Conservation (phyloP, 371 early-diverging fungal species). For the Actinomucor elegans region DNA sequence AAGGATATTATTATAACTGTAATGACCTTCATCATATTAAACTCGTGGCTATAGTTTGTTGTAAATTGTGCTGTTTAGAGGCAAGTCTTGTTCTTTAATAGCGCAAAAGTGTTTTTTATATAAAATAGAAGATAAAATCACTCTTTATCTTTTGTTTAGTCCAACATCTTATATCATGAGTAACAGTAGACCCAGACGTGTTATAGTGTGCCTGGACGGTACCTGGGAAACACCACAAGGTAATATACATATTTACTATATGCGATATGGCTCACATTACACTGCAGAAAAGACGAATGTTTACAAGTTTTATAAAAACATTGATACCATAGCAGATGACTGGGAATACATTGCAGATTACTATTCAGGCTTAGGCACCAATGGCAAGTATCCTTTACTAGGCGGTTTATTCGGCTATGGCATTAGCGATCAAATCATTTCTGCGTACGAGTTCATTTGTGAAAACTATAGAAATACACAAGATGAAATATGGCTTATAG, state of each 20-base stretch:
- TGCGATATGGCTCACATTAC: too few species aligned
- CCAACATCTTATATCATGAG: too few species aligned
- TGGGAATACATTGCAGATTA: constrained; percentile 30
- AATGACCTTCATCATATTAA: too few species aligned
- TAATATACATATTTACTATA: not conserved
- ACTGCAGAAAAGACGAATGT: constrained; percentile 38
- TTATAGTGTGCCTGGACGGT: constrained; percentile 41
- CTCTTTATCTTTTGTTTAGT: too few species aligned
- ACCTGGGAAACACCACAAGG: constrained; percentile 45
- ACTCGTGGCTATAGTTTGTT: too few species aligned
- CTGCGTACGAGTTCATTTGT: constrained; percentile 32
- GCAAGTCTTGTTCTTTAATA: too few species aligned
- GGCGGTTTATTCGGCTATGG: constrained; percentile 39
- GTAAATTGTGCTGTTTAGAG: too few species aligned
- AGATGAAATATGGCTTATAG: constrained; percentile 40
- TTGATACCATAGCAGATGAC: not conserved
- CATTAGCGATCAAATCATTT: constrained; percentile 31
- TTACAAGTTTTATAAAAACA: constrained; percentile 20
- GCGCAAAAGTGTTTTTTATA: too few species aligned
- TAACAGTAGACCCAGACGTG: constrained; percentile 8
- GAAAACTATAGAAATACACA: constrained; percentile 19
- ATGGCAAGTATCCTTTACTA: constrained; percentile 11
- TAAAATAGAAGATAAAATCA: too few species aligned
- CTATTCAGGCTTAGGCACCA: constrained; percentile 31
- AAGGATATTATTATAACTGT: too few species aligned